Percentiles rank a stretch among this genome's conserved stretches.
Evolutionary conservation across 2,329 filamentous ascomycete genomes (phyloP).

Genomic region (Penicillium thymicola): DNA sequence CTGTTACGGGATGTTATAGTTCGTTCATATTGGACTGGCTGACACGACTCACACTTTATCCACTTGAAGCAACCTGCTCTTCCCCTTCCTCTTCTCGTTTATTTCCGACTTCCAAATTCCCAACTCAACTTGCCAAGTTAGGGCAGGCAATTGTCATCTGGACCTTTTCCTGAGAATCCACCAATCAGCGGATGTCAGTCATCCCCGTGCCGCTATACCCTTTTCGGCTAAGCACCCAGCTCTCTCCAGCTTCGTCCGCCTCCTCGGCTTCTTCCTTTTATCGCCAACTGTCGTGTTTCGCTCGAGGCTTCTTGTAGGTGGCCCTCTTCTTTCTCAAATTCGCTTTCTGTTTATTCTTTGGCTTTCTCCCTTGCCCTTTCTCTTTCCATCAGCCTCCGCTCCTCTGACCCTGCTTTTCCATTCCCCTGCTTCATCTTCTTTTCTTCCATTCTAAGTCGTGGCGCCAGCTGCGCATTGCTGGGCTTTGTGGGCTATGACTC

Average conservation of each 20-base stretch:
- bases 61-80: not conserved
- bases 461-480: slow-evolving; percentile 8
- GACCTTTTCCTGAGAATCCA: not conserved
- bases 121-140: not conserved
- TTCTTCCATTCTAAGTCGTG: not conserved
- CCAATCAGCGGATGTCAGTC: not conserved
- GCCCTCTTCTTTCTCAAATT: slow-evolving; percentile 32
- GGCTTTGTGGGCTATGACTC: slow-evolving; percentile 20
- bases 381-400: slow-evolving; percentile 16
- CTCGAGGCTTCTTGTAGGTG: slow-evolving; percentile 45
- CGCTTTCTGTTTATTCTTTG: slow-evolving; percentile 21
- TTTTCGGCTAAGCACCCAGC: slow-evolving; percentile 2
- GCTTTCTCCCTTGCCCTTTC: slow-evolving; percentile 18
- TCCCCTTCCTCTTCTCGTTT: not conserved
- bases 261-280: slow-evolving; percentile 7
- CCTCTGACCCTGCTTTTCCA: slow-evolving; percentile 14
- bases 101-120: not conserved
- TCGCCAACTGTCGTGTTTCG: slow-evolving; percentile 16
- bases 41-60: too few species aligned
- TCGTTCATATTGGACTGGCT: not conserved
- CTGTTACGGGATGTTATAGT: not conserved
- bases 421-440: slow-evolving; percentile 18
- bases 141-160: not conserved
- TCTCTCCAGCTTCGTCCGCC: slow-evolving; percentile 9
- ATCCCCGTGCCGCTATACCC: slow-evolving; percentile 2